Base-by-base conservation (phyloP, 495 filamentous ascomycete species). In the Tuber calosporum region DNA sequence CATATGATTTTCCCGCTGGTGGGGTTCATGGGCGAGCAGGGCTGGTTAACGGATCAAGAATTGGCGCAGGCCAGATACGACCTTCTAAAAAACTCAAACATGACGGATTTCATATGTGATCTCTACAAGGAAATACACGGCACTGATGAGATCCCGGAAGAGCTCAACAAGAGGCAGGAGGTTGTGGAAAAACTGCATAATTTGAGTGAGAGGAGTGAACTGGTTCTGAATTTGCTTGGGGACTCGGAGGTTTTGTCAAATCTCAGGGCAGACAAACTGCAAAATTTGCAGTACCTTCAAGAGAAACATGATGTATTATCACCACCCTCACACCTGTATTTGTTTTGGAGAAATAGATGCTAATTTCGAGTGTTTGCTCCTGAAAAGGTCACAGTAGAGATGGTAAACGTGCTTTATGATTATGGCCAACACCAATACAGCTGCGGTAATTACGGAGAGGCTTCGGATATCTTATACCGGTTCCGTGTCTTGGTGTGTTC, bases 401-500 rank as follows among this genome's bases (percentile, higher is more conserved):
- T 96, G 91, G 93, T 99, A 79, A 90, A 97, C 84, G 90, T 89
- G 75, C 90, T 99, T 42, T 96, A 92, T 84, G 93, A 97, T 81
- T 96, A 90, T 81, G 96, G 95, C 77, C 91, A 92, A 77, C 96
- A 97, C 83, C 93, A 96, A 84, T 99, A 97, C 85, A 94, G 90
- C 86, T 96, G 93, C 82, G 96, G 94, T 74, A 93, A 91, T 84
- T 99, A 99, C 82, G 88, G 82, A 66, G 90, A 90, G 79, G 96
- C 96, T 30, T 88, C 92, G 45, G 94, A 97, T 79, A 84, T 95
- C 58, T 88, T 99, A 42, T 97, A 96, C 84, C 92, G 94, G 81
- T 99, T 97, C 88, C 91, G 96, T 83, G 91, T 99, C 69, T 90
- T 99, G 74, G 80, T 82, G 70, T 70, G 68, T 73, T 26, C 20